These are phyloP conservation scores for Hansenula anomala DNA, from an alignment of 1,139 yeast species.

Conservation along the genomic window DNA sequence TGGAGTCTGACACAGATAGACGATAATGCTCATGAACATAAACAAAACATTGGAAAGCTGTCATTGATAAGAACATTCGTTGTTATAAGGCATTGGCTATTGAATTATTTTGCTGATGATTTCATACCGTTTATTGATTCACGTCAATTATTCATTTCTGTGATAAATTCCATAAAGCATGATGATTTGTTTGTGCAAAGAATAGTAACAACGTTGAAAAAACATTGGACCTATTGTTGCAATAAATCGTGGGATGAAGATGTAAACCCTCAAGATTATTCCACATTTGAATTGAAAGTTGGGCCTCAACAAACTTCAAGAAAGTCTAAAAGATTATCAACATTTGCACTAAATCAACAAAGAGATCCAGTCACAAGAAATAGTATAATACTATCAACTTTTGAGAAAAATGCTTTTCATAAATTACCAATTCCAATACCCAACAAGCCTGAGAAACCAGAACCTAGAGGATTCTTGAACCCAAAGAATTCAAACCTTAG, in stretches of 20 bases:
- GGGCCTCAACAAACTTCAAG: constrained; percentile 29
- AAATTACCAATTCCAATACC: constrained; percentile 19
- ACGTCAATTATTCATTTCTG: constrained; percentile 43
- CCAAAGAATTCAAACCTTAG: constrained; percentile 21
- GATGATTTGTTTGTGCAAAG: constrained; percentile 35
- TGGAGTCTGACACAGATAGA: constrained; percentile 59
- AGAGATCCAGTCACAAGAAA: constrained; percentile 20
- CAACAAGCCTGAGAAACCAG: constrained; percentile 6
- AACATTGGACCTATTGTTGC: constrained; percentile 29
- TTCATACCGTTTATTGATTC: constrained; percentile 44
- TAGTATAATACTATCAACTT: constrained; percentile 19
- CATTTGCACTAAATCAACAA: constrained; percentile 18
- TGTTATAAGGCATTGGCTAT: constrained; percentile 81
- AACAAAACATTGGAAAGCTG: constrained; percentile 54
- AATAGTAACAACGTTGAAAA: constrained; percentile 37
- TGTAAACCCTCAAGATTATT: constrained; percentile 11
- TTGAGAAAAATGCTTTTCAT: constrained; percentile 16
- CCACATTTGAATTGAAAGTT: constrained; percentile 11
- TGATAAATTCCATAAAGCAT: constrained; percentile 39
- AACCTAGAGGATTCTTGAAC: constrained; percentile 16
- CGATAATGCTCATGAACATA: constrained; percentile 26
- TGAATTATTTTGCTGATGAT: constrained; percentile 72
- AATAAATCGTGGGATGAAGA: constrained; percentile 21
- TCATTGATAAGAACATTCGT: constrained; percentile 85
- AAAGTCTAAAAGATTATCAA: constrained; percentile 17